Percentiles rank a stretch among this genome's conserved stretches.
These are phyloP conservation scores for Vicia faba DNA, from an alignment of 306 rosid genomes.

Conservation along the genomic window DNA sequence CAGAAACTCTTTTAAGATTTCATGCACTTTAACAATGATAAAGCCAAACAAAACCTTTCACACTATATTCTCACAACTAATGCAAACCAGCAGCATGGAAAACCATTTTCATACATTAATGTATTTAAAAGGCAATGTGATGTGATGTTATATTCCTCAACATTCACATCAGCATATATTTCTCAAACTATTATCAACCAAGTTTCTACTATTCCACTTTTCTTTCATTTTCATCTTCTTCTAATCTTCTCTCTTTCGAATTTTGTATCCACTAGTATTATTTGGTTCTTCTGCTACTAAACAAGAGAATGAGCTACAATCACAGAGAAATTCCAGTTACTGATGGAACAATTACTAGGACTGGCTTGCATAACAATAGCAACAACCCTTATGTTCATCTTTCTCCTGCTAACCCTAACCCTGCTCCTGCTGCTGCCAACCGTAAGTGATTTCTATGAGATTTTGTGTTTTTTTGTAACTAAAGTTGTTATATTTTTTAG, in stretches of 20 bases:
- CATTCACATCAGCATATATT: constrained; percentile 18
- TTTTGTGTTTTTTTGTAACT: neutral
- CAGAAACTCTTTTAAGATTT: neutral
- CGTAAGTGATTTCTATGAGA: constrained; percentile 44
- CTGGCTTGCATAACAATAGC: constrained; percentile 11
- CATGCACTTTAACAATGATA: too few species aligned
- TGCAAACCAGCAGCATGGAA: neutral
- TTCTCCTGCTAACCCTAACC: constrained; percentile 18
- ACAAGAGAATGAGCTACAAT: constrained; percentile 36
- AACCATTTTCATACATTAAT: neutral
- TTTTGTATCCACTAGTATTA: neutral
- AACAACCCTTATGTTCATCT: constrained; percentile 52
- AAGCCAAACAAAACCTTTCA: neutral
- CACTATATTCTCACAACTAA: neutral
- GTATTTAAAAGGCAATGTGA: constrained; percentile 10
- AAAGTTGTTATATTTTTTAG: constrained; percentile 15
- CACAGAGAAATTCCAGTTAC: constrained; percentile 34
- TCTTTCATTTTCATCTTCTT: constrained; percentile 13
- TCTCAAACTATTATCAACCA: constrained; percentile 21
- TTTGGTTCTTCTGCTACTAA: constrained; percentile 10
- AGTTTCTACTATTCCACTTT: neutral
- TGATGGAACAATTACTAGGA: neutral
- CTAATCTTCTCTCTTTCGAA: neutral
- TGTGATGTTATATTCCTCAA: neutral
- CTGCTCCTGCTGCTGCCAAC: constrained; percentile 44